These are phyloP conservation scores for Hippophae tibetana DNA, from an alignment of 306 rosid genomes.

Conservation along the genomic window DNA sequence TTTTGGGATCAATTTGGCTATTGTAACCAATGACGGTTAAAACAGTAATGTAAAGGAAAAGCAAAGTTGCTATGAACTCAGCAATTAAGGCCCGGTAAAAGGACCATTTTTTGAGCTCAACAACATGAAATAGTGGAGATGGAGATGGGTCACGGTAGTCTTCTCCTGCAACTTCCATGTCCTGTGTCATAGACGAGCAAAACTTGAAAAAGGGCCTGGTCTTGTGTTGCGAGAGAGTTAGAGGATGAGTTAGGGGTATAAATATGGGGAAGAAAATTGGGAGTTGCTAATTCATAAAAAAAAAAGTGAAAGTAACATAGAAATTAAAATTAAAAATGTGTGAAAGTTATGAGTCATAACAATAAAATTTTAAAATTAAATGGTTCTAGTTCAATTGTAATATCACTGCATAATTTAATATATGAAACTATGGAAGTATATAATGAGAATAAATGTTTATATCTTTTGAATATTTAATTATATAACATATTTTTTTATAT, in stretches of 20 bases:
- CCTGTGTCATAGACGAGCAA: constrained; percentile 38
- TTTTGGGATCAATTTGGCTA: constrained; percentile 29
- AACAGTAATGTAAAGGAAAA: constrained; percentile 75
- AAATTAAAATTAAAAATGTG: too few species aligned
- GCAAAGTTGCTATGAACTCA: constrained; percentile 83
- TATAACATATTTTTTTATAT: too few species aligned
- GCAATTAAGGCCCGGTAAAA: constrained; percentile 91
- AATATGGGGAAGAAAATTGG: constrained; percentile 26
- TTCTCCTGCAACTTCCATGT: constrained; percentile 50
- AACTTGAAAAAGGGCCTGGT: not conserved
- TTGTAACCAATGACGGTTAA: constrained; percentile 81
- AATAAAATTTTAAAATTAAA: too few species aligned
- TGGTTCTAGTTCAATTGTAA: too few species aligned
- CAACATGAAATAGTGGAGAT: constrained; percentile 50
- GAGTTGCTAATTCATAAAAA: too few species aligned
- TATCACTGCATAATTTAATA: too few species aligned
- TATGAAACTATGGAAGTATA: too few species aligned
- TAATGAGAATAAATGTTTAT: too few species aligned
- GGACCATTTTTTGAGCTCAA: constrained; percentile 73
- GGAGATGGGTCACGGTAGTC: constrained; percentile 97
- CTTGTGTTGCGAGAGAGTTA: not conserved
- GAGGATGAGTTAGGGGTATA: constrained; percentile 20
- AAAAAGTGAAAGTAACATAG: too few species aligned
- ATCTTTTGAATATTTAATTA: too few species aligned
- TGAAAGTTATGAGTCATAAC: too few species aligned